Percentiles rank a stretch among this genome's conserved stretches.
Conservation (phyloP, 805 yeast genomes). For the Barnettozyma californica region DNA sequence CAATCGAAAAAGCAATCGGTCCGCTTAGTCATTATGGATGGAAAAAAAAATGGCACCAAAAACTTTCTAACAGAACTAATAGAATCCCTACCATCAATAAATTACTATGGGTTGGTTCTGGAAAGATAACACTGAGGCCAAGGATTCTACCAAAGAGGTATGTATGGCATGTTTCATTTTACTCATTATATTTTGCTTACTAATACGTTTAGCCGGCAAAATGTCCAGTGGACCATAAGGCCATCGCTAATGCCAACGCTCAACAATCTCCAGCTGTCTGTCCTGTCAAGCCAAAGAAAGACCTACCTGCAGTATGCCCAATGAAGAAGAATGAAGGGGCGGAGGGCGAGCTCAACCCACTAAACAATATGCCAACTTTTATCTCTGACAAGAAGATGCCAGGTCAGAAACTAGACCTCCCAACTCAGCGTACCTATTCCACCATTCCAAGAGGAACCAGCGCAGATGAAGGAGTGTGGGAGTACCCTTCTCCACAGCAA, state of each 20-base stretch:
- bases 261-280: slow-evolving; percentile 28
- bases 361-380: slow-evolving; percentile 82
- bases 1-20: not conserved
- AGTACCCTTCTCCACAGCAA: slow-evolving; percentile 98
- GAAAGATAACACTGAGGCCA: slow-evolving; percentile 43
- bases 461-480: slow-evolving; percentile 79
- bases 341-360: slow-evolving; percentile 50
- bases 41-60: not conserved
- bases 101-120: slow-evolving; percentile 83
- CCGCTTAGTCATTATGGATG: not conserved
- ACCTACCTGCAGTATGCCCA: slow-evolving; percentile 35
- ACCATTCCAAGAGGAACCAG: slow-evolving; percentile 79
- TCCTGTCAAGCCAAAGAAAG: slow-evolving; percentile 33
- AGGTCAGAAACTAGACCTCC: slow-evolving; percentile 73
- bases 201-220: not conserved
- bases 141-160: not conserved
- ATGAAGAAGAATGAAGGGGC: slow-evolving; percentile 26
- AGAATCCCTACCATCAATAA: not conserved
- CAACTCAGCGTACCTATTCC: slow-evolving; percentile 80
- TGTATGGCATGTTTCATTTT: not conserved
- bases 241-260: not conserved
- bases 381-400: slow-evolving; percentile 65
- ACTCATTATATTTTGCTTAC: not conserved
- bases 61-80: not conserved
- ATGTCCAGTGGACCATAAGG: slow-evolving; percentile 8